These are phyloP conservation scores for Fusarium pseudoanthophilum DNA, from an alignment of 2,329 filamentous ascomycete species.

Conservation along the genomic window DNA sequence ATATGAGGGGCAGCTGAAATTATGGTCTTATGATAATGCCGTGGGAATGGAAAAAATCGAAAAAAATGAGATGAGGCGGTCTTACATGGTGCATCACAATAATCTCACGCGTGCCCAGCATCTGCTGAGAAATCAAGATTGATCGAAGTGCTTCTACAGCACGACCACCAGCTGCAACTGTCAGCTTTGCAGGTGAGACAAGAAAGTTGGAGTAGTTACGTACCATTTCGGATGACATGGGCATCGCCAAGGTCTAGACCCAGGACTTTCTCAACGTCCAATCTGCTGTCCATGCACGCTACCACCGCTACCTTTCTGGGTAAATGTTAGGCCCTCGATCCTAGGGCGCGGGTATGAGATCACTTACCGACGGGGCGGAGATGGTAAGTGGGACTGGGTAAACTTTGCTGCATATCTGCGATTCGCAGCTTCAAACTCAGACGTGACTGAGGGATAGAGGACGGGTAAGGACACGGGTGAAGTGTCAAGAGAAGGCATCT, in stretches of 20 bases:
- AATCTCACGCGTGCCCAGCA: conserved; percentile 80
- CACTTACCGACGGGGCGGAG: conserved; percentile 40
- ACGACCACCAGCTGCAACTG: conserved; percentile 63
- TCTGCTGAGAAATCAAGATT: conserved; percentile 81
- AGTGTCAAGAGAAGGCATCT: conserved; percentile 20
- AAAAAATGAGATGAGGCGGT: background rate
- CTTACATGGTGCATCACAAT: conserved; percentile 74
- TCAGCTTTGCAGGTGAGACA: background rate
- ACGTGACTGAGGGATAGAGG: conserved; percentile 17
- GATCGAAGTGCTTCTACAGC: conserved; percentile 77
- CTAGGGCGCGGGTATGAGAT: background rate
- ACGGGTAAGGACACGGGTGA: background rate
- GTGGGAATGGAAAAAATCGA: background rate
- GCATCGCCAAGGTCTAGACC: conserved; percentile 74
- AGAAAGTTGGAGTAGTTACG: background rate
- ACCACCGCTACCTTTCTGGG: conserved; percentile 57
- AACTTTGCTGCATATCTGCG: conserved; percentile 37
- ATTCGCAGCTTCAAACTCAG: conserved; percentile 41
- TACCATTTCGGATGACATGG: conserved; percentile 78
- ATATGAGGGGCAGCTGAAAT: background rate
- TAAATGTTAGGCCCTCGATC: conserved; percentile 27
- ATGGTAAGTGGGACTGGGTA: conserved; percentile 35
- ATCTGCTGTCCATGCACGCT: conserved; percentile 85
- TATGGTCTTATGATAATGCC: background rate
- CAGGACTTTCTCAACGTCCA: conserved; percentile 74